These are phyloP conservation scores for Boletus reticuloceps DNA, from an alignment of 768 basidiomycete species.

Conservation along the genomic window DNA sequence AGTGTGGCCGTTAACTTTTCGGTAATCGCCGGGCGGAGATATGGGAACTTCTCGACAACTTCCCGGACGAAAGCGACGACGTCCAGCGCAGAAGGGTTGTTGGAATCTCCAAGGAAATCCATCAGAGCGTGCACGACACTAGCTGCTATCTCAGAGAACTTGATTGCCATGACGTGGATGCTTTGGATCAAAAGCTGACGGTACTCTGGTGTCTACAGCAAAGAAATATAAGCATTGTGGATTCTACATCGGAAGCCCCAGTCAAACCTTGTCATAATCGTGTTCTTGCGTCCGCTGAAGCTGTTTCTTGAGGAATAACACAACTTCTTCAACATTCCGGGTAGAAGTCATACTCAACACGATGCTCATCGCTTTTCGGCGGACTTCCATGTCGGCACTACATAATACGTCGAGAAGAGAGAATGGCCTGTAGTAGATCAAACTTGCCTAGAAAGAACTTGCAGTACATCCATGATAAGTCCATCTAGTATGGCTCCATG, in stretches of 20 bases:
- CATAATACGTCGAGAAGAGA: neutral
- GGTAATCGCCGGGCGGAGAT: slow-evolving; percentile 75
- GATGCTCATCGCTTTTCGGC: slow-evolving; percentile 85
- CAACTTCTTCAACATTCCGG: slow-evolving; percentile 95
- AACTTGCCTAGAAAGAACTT: slow-evolving; percentile 75
- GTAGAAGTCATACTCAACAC: slow-evolving; percentile 92
- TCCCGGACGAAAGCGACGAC: slow-evolving; percentile 89
- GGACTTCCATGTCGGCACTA: slow-evolving; percentile 95
- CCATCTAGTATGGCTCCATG: slow-evolving; percentile 89
- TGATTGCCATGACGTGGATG: slow-evolving; percentile 94
- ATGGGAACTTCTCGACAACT: slow-evolving; percentile 96
- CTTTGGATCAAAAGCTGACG: slow-evolving; percentile 95
- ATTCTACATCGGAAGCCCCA: neutral
- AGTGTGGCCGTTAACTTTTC: slow-evolving; percentile 83
- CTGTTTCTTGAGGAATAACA: slow-evolving; percentile 96
- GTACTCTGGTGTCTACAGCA: slow-evolving; percentile 80
- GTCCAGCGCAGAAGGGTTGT: slow-evolving; percentile 92
- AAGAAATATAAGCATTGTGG: neutral
- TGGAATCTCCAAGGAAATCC: slow-evolving; percentile 94
- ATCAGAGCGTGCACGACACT: slow-evolving; percentile 91
- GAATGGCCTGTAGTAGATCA: neutral
- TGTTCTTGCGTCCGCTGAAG: slow-evolving; percentile 90
- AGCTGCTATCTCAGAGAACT: slow-evolving; percentile 94
- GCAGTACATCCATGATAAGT: slow-evolving; percentile 93
- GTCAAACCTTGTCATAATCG: slow-evolving; percentile 82